Evolutionary conservation across 192 early-diverging fungal species (phyloP), one percentile per base, ranked within the genome.

Genomic region (Backusella westeae): DNA sequence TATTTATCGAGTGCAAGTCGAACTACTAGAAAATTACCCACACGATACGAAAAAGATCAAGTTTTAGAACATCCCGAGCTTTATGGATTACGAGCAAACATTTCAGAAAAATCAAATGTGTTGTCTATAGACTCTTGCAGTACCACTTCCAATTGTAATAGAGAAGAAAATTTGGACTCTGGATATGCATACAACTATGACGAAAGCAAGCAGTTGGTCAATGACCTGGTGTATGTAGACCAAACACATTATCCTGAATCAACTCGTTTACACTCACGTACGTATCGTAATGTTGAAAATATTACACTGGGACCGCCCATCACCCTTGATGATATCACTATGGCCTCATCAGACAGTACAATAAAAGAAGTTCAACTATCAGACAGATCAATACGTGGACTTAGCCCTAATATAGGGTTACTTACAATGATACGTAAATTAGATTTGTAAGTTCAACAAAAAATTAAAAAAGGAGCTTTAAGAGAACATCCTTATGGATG

Each of bases 321-420:
- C 14, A 38, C 35, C 19, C 39, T 74, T 66, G 21, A 53, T 21
- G 53, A 52, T 36, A 34, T 74, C 8, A n/a, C 23, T 3, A 36
- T 15, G 15, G 53, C 56, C 21, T 56, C 72, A 63, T 21, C n/a
- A 1, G 56, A 74, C 19, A 56, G 23, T 63, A 59, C 35, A 36
- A 26, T 66, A 56, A 53, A 9, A 26, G 67, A 73, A 12, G 87
- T 93, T 65, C 89, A 89, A 17, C 79, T 94, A 26, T 92, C 91
- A 70, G 80, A 78, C 15, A 82, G 80, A 34, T 78, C 78, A 19
- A 78, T 95, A 29, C 84, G 87, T 14, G 77, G 74, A 49, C 78
- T 95, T 23, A 88, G 90, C 35, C 87, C 87, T 12, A 91, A 93
- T 75, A 91, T 95, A 65, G 89, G 91, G 3, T 83, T 93, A 29